Evolutionary conservation across 1,284 basidiomycete genomes (phyloP).

Genomic region (Ustilago trichophora): DNA sequence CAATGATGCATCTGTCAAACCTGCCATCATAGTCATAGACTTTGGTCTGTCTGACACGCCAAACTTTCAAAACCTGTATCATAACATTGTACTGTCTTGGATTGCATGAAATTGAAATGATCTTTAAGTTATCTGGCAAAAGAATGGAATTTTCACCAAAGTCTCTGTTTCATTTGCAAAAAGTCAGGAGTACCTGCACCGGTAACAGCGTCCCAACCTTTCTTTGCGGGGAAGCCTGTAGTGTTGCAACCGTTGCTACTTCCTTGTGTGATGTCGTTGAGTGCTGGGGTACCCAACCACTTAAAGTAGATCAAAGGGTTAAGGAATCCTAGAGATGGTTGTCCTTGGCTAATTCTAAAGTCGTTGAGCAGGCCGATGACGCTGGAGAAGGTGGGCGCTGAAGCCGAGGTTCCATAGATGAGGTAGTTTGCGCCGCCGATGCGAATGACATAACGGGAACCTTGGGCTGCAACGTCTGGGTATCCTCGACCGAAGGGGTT

Average conservation of each 20-base stretch:
- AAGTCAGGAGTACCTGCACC: conserved; percentile 60
- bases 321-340: conserved; percentile 70
- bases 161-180: conserved; percentile 19
- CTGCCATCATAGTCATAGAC: too few relatives aligned
- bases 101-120: too few relatives aligned
- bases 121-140: too few relatives aligned
- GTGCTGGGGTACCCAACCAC: conserved; percentile 59
- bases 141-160: too few relatives aligned
- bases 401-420: conserved; percentile 71
- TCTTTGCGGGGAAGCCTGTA: conserved; percentile 53
- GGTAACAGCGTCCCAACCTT: conserved; percentile 59
- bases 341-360: conserved; percentile 67
- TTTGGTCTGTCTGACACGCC: too few relatives aligned
- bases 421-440: conserved; percentile 66
- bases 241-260: conserved; percentile 62
- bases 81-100: too few relatives aligned
- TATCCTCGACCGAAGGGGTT: conserved; percentile 74
- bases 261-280: conserved; percentile 71
- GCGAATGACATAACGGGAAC: conserved; percentile 67
- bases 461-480: conserved; percentile 77
- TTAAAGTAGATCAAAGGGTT: conserved; percentile 70
- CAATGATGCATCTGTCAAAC: too few relatives aligned
- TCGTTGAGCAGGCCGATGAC: conserved; percentile 75
- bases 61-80: too few relatives aligned
- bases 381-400: conserved; percentile 70